Base-by-base conservation (phyloP, 2,329 filamentous ascomycete genomes). In the Trichophyton simii region DNA sequence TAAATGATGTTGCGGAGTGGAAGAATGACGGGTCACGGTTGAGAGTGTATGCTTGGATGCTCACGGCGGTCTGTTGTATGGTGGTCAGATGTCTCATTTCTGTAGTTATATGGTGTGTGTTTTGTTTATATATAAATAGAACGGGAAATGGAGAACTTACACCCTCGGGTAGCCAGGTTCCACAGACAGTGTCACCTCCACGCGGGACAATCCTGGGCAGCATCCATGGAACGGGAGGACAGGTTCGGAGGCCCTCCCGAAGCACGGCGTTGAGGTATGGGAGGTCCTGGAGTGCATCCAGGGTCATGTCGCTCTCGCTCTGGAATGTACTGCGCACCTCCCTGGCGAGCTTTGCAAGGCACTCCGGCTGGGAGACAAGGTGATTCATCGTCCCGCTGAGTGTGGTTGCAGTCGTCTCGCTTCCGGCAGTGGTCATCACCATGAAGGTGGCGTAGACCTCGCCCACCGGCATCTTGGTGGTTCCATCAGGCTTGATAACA, bases 361-460 rank as follows among this genome's bases (percentile, higher is more conserved):
- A 64, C 0, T 66, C 58, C 0, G 73, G 73, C 44, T 75, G 72
- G 3, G 54, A 63, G 22, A 77, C 66, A 0, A 82, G 68, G 0
- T 76, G 68, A 59, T 73, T 80, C 0, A 76, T 77, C 0, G 70
- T 67, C 1, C 77, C 78, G 0, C 71, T 67, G 1, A 80, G 67
- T 1, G 73, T 66, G 0, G 77, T 77, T 0, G 78, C 77, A 0
- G 77, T 80, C 0, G 78, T 80, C 65, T 82, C 80, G 2, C 57
- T 58, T n/a, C 57, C 57, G 15, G 57, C 36, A 28, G 57, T 76
- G 78, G 3, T 80, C 79, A 4, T 78, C 79, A 13, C 67, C 36
- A 72, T 67, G 4, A 67, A 28, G 25, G 65, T 60, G 15, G 66
- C 64, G 38, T 67, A 66, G 18, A 65, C 58, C 41, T 65, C 62